Evolutionary conservation across 1,284 basidiomycete genomes (phyloP).

Genomic region (Exobasidium cylindrosporum): DNA sequence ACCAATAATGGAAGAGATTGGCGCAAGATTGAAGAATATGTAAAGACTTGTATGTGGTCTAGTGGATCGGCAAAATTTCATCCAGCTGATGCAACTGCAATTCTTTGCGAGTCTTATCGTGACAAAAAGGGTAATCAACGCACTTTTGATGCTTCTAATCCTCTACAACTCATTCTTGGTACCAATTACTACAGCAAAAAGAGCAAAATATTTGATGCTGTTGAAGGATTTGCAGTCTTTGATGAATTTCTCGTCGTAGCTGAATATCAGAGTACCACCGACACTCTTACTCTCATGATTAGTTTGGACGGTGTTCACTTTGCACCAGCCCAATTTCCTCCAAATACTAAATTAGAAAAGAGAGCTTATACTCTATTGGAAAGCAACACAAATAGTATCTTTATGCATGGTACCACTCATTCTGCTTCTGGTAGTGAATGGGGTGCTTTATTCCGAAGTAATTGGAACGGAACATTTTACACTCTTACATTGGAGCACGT

Average conservation of each 20-base stretch:
- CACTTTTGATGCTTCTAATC: constrained; percentile 60
- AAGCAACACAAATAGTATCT: constrained; percentile 85
- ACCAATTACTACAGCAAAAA: constrained; percentile 70
- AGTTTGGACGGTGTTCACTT: constrained; percentile 85
- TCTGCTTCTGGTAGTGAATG: constrained; percentile 71
- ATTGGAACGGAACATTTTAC: constrained; percentile 97
- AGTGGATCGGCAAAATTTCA: constrained; percentile 70
- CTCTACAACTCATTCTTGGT: constrained; percentile 77
- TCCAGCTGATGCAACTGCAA: constrained; percentile 74
- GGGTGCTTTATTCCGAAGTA: constrained; percentile 89
- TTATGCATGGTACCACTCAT: constrained; percentile 92
- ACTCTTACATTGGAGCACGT: constrained; percentile 79
- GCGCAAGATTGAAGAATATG: constrained; percentile 77
- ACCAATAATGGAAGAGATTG: constrained; percentile 68
- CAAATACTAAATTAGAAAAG: constrained; percentile 79
- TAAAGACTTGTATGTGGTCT: constrained; percentile 88
- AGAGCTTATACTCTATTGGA: constrained; percentile 91
- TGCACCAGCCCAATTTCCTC: constrained; percentile 82
- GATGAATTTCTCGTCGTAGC: constrained; percentile 93
- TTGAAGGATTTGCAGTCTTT: constrained; percentile 94
- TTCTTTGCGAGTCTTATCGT: constrained; percentile 84
- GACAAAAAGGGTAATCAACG: constrained; percentile 79
- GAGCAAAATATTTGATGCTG: constrained; percentile 71
- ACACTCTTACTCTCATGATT: constrained; percentile 67
- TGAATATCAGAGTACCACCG: constrained; percentile 63